Evolutionary conservation across 2,329 filamentous ascomycete species (phyloP).

Genomic region (Helicocarpus griseus): DNA sequence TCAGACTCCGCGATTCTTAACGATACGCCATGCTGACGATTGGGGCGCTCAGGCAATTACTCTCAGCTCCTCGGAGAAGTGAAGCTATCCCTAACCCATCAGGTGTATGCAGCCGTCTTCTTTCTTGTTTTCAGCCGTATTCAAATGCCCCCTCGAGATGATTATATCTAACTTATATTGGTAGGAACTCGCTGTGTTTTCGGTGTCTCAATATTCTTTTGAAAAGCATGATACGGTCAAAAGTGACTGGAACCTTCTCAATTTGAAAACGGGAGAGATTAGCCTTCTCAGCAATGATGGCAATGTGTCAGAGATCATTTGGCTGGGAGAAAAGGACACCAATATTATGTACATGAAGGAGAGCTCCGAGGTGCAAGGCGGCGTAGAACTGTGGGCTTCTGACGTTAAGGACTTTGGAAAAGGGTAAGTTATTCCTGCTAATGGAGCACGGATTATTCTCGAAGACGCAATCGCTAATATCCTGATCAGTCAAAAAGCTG

Average conservation of each 20-base stretch:
- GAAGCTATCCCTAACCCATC: constrained; percentile 30
- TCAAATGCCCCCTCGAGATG: neutral
- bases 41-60: constrained; percentile 21
- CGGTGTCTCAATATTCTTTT: constrained; percentile 71
- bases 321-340: constrained; percentile 60
- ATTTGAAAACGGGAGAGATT: constrained; percentile 57
- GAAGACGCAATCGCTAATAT: constrained; percentile 2
- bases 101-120: constrained; percentile 24
- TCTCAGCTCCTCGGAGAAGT: constrained; percentile 28
- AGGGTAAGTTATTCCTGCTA: constrained; percentile 18
- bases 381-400: constrained; percentile 30
- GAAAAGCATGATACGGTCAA: constrained; percentile 55
- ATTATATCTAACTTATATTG: neutral
- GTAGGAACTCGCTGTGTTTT: constrained; percentile 37
- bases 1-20: neutral
- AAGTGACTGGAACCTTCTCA: constrained; percentile 56
- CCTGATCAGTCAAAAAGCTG: constrained; percentile 27
- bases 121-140: neutral
- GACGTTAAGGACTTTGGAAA: constrained; percentile 23
- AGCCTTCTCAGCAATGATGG: constrained; percentile 55
- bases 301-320: constrained; percentile 60
- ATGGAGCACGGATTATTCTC: too few relatives aligned
- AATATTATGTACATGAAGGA: constrained; percentile 48
- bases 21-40: neutral
- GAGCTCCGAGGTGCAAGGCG: constrained; percentile 31